phyloP scores from a whole-genome alignment of 2,329 filamentous ascomycete genomes.

The Aspergillus latus region DNA sequence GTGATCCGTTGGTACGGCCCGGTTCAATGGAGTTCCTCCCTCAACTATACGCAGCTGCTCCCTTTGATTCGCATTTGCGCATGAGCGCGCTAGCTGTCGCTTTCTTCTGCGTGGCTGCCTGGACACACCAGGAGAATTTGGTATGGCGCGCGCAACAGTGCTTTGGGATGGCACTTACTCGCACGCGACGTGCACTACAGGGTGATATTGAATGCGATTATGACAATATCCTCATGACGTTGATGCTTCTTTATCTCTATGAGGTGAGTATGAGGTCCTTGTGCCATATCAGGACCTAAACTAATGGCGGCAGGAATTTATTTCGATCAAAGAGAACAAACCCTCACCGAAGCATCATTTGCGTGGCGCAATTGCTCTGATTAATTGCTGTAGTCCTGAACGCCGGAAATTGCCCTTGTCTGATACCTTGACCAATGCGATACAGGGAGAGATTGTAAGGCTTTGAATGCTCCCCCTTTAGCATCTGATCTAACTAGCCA shows the following conservation, averaged over 20 bases:
- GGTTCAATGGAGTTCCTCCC: slow-evolving; percentile 34
- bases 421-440: slow-evolving; percentile 21
- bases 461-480: background rate
- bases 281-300: background rate
- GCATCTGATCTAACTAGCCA: slow-evolving; percentile 12
- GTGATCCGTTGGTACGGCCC: slow-evolving; percentile 25
- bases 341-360: slow-evolving; percentile 27
- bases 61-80: slow-evolving; percentile 24
- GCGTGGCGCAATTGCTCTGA: slow-evolving; percentile 30
- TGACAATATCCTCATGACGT: slow-evolving; percentile 26
- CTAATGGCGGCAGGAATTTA: slow-evolving; percentile 23
- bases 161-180: slow-evolving; percentile 26
- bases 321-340: slow-evolving; percentile 25
- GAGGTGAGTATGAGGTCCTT: slow-evolving; percentile 21
- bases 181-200: slow-evolving; percentile 25
- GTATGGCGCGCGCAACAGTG: slow-evolving; percentile 24
- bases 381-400: slow-evolving; percentile 24
- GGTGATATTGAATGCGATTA: slow-evolving; percentile 20
- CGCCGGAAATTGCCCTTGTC: slow-evolving; percentile 17
- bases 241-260: slow-evolving; percentile 29
- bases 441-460: slow-evolving; percentile 30
- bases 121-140: slow-evolving; percentile 28
- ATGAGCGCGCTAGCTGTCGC: slow-evolving; percentile 27
- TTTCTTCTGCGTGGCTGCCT: slow-evolving; percentile 31
- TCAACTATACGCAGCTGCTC: slow-evolving; percentile 21